These are phyloP conservation scores for Aspergillus puulaauensis DNA, from an alignment of 2,329 filamentous ascomycete genomes.

Conservation along the genomic window DNA sequence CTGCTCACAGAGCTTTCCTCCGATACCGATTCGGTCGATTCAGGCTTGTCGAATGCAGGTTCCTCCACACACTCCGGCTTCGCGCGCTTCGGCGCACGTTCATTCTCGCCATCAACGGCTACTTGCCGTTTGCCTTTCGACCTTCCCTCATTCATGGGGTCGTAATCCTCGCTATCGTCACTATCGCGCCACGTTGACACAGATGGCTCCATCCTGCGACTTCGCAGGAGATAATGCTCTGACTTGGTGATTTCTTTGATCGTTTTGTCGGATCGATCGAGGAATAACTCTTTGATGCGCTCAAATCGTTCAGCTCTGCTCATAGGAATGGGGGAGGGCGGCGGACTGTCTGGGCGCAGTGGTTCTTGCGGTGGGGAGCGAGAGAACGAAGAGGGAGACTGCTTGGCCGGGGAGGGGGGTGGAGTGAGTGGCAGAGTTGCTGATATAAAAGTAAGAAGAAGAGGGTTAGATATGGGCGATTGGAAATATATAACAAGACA, in stretches of 20 bases:
- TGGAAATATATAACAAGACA: no score
- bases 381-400: background rate
- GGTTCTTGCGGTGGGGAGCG: background rate
- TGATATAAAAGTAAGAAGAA: no score
- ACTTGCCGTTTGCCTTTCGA: background rate
- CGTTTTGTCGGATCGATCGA: background rate
- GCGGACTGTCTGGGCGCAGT: background rate
- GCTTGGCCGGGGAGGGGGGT: no score
- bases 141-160: conserved; percentile 14
- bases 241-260: background rate
- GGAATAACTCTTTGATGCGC: conserved; percentile 4
- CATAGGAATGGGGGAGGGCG: background rate
- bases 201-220: background rate
- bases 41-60: background rate
- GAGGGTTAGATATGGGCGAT: no score
- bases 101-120: background rate
- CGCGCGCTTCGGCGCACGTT: background rate
- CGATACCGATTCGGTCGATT: background rate
- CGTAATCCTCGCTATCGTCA: conserved; percentile 37
- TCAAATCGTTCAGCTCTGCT: background rate
- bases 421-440: no score
- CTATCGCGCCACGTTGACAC: conserved; percentile 33
- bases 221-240: conserved; percentile 16
- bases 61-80: background rate
- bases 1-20: background rate